Percentiles rank a stretch among this genome's conserved stretches.
These are phyloP conservation scores for Microdochium nivale DNA, from an alignment of 2,329 filamentous ascomycete genomes.

Conservation along the genomic window DNA sequence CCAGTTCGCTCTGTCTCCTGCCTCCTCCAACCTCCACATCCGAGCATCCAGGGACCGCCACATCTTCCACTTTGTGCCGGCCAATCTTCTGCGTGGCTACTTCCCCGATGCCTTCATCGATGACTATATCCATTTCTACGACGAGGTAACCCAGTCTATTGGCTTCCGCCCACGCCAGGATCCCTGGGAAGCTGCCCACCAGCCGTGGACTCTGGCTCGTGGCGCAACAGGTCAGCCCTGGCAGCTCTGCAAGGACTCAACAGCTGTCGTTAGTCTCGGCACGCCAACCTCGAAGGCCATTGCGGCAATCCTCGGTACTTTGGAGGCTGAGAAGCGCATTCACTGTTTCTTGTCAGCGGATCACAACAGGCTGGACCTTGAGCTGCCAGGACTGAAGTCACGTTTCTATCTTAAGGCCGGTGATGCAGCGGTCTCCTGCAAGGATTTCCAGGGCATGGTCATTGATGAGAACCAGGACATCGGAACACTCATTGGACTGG, in stretches of 20 bases:
- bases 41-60: conserved; percentile 8
- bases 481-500: conserved; percentile 38
- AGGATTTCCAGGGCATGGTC: conserved; percentile 39
- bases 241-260: conserved; percentile 10
- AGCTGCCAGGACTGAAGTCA: conserved; percentile 37
- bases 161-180: conserved; percentile 19
- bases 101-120: conserved; percentile 29
- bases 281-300: conserved; percentile 24
- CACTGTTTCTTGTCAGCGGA: conserved; percentile 17
- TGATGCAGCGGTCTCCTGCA: conserved; percentile 25
- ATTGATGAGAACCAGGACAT: conserved; percentile 37
- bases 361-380: conserved; percentile 21
- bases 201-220: conserved; percentile 14
- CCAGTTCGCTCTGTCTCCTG: conserved; percentile 20
- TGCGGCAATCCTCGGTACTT: conserved; percentile 19
- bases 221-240: conserved; percentile 3
- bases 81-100: conserved; percentile 10
- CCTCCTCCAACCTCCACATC: conserved; percentile 21
- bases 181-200: conserved; percentile 14
- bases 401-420: conserved; percentile 30
- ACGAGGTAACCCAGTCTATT: conserved; percentile 14
- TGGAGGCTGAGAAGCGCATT: conserved; percentile 26
- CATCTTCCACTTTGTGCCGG: conserved; percentile 16
- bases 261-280: conserved; percentile 20
- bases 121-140: conserved; percentile 37